A percentile compares a stretch with the other conserved stretches of the same genome.
Conservation (phyloP, 2,329 filamentous ascomycete species). For the Exserohilum rostratum region DNA sequence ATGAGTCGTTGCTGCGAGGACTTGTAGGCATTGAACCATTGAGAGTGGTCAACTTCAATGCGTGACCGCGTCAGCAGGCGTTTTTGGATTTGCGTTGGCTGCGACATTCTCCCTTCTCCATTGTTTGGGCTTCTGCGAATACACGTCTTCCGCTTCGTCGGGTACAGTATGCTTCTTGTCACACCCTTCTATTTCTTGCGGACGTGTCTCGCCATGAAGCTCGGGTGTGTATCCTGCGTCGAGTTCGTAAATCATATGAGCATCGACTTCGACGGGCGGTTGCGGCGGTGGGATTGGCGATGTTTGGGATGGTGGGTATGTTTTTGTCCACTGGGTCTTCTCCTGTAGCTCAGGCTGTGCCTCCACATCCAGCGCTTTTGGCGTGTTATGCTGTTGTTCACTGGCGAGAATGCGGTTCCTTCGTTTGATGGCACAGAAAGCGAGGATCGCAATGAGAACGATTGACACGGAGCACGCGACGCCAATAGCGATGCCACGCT, state of each 20-base stretch:
- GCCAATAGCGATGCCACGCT: constrained; percentile 38
- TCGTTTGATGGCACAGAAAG: constrained; percentile 29
- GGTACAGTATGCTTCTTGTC: neutral
- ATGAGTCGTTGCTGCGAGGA: constrained; percentile 13
- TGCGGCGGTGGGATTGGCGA: neutral
- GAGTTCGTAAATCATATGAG: constrained; percentile 28
- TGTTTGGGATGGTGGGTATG: neutral
- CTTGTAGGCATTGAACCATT: constrained; percentile 10
- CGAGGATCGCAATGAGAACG: constrained; percentile 30
- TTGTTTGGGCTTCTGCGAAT: constrained; percentile 12
- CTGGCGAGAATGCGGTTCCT: constrained; percentile 18
- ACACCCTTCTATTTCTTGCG: constrained; percentile 23
- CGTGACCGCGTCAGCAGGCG: neutral
- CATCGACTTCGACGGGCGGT: constrained; percentile 30
- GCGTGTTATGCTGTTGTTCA: neutral
- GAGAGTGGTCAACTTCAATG: constrained; percentile 4
- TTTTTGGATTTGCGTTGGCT: neutral
- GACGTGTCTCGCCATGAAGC: constrained; percentile 22
- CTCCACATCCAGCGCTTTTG: constrained; percentile 9
- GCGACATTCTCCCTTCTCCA: constrained; percentile 17
- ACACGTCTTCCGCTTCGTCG: constrained; percentile 16
- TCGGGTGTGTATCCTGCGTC: constrained; percentile 29
- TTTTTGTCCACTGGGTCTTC: constrained; percentile 14
- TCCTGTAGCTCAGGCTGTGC: constrained; percentile 21
- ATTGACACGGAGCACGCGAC: constrained; percentile 31